phyloP scores from a whole-genome alignment of 2,329 filamentous ascomycete genomes.

The Zymoseptoria tritici region DNA sequence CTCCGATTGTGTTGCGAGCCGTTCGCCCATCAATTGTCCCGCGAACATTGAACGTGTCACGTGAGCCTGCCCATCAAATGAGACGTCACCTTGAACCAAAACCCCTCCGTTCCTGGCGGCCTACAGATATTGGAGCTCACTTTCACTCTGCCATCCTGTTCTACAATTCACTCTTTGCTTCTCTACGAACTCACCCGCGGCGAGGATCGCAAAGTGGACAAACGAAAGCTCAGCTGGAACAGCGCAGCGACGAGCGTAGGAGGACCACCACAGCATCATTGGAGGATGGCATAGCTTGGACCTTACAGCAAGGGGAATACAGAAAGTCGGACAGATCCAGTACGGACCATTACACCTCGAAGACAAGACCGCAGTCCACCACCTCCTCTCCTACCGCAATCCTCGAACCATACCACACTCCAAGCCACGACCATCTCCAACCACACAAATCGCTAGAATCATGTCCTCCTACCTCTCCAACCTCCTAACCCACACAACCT shows the following conservation, averaged over 20 bases:
- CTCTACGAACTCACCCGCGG: background rate
- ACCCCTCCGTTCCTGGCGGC: background rate
- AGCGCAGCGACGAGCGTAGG: background rate
- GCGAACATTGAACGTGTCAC: background rate
- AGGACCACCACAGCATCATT: background rate
- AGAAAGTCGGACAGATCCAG: too few relatives aligned
- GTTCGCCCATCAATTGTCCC: background rate
- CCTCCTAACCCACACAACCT: constrained; percentile 51
- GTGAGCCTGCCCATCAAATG: background rate
- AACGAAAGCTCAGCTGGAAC: too few relatives aligned
- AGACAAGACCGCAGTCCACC: too few relatives aligned
- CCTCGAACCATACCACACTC: too few relatives aligned
- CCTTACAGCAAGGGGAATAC: background rate
- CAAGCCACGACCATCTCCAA: too few relatives aligned
- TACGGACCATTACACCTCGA: too few relatives aligned
- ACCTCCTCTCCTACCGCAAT: too few relatives aligned
- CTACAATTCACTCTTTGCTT: background rate
- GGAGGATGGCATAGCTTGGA: background rate
- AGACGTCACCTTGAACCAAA: background rate
- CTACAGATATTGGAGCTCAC: background rate
- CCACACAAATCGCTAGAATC: too few relatives aligned
- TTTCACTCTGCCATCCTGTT: background rate
- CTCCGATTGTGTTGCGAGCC: too few relatives aligned
- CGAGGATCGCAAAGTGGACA: background rate
- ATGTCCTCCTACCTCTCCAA: constrained; percentile 78